phyloP scores from a whole-genome alignment of 352 stramenopile species.

The Globisporangium mamillatum region DNA sequence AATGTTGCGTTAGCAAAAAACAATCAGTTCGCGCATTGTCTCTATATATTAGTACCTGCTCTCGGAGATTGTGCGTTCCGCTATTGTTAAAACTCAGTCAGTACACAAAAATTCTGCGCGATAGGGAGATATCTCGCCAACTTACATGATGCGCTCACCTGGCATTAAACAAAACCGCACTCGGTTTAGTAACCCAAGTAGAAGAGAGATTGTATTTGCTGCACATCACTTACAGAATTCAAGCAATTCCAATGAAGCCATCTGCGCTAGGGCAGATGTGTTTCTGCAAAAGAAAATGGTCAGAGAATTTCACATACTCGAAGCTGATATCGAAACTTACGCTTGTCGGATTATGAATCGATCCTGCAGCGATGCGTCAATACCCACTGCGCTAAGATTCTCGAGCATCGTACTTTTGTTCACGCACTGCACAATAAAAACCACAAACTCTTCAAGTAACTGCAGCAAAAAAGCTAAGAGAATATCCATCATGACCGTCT shows the following conservation, averaged over 20 bases:
- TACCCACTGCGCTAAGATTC: background rate
- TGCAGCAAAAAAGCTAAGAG: background rate
- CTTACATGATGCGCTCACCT: constrained; percentile 1
- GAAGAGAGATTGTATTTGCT: background rate
- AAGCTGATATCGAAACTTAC: background rate
- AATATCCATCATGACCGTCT: background rate
- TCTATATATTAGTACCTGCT: background rate
- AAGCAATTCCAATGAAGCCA: background rate
- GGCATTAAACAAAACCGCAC: background rate
- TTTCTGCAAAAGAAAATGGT: background rate
- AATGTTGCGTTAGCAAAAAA: background rate
- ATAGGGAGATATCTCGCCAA: background rate
- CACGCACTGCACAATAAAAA: background rate
- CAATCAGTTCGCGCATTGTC: background rate
- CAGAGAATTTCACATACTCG: background rate
- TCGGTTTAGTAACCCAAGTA: background rate
- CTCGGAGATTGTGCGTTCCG: background rate
- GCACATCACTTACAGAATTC: background rate
- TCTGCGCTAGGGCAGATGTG: background rate
- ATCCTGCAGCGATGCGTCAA: background rate
- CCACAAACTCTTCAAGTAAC: background rate
- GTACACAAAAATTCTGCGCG: background rate
- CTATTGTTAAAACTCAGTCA: background rate
- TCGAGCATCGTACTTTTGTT: background rate
- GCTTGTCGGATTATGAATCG: background rate